These are phyloP conservation scores for Phytophthora citricola DNA, from an alignment of 352 stramenopile genomes.

Conservation along the genomic window DNA sequence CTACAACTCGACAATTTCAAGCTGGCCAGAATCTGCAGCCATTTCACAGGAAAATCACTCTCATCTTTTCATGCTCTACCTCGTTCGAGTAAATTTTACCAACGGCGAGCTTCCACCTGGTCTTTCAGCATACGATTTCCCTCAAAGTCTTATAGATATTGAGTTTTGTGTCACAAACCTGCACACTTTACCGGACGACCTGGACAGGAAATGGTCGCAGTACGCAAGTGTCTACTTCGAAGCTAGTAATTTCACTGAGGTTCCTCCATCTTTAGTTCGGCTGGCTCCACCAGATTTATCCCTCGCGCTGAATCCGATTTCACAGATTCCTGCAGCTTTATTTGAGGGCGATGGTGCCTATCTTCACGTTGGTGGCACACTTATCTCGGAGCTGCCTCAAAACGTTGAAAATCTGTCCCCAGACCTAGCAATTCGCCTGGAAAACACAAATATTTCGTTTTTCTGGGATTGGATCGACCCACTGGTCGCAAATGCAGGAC, in stretches of 20 bases:
- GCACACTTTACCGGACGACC: conserved; percentile 33
- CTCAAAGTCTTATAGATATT: conserved; percentile 27
- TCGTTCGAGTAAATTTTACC: conserved; percentile 24
- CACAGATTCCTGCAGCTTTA: conserved; percentile 6
- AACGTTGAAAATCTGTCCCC: conserved; percentile 8
- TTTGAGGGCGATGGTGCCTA: conserved; percentile 19
- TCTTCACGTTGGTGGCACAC: conserved; percentile 20
- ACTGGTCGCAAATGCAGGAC: too few relatives aligned
- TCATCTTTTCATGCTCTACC: conserved; percentile 16
- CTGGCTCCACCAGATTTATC: conserved; percentile 22
- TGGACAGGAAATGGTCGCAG: conserved; percentile 43
- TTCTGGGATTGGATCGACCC: too few relatives aligned
- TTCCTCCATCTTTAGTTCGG: conserved; percentile 13
- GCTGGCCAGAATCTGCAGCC: conserved; percentile 23
- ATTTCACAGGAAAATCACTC: conserved; percentile 33
- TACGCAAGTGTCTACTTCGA: conserved; percentile 26
- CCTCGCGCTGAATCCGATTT: conserved; percentile 23
- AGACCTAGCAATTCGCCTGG: too few relatives aligned
- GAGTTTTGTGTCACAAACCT: conserved; percentile 45
- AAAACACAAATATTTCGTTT: too few relatives aligned
- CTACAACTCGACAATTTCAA: conserved; percentile 44
- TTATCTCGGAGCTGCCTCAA: conserved; percentile 19
- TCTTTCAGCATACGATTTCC: conserved; percentile 8
- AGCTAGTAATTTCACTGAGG: conserved; percentile 10
- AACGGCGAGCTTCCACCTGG: conserved; percentile 17